A percentile compares a stretch with the other conserved stretches of the same genome.
These are phyloP conservation scores for Rhizopus stolonifer DNA, from an alignment of 371 early-diverging fungal genomes.

Conservation along the genomic window DNA sequence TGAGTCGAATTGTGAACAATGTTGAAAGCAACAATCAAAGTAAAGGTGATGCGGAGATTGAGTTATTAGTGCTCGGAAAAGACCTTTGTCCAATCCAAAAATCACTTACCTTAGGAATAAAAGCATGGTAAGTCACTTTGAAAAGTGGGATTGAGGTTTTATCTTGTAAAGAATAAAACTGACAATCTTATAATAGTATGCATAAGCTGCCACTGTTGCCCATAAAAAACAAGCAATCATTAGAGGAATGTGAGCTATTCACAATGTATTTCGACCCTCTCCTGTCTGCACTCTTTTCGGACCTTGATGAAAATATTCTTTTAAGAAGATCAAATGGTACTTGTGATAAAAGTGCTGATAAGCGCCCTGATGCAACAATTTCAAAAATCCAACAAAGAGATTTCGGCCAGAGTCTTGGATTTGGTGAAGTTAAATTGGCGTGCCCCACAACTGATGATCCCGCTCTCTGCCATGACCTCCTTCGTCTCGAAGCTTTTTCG, in stretches of 20 bases:
- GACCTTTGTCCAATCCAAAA: constrained; percentile 8
- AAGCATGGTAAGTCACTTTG: constrained; percentile 11
- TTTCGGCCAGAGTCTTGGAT: constrained; percentile 18
- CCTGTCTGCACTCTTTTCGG: constrained; percentile 2
- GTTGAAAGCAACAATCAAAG: constrained; percentile 10
- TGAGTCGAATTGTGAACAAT: constrained; percentile 15
- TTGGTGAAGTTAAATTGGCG: constrained; percentile 17
- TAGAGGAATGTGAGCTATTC: constrained; percentile 19
- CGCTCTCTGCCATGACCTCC: constrained; percentile 14
- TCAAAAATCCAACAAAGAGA: constrained; percentile 11
- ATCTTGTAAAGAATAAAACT: constrained; percentile 1
- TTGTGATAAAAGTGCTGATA: constrained; percentile 15
- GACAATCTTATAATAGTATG: constrained; percentile 8
- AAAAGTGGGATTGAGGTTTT: constrained; percentile 8
- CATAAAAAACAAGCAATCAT: constrained; percentile 14
- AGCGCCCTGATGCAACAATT: constrained; percentile 19
- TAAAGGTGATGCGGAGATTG: constrained; percentile 18
- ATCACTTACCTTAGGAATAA: constrained; percentile 10
- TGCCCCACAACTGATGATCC: constrained; percentile 16
- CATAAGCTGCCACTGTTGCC: constrained; percentile 17
- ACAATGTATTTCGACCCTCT: constrained; percentile 3
- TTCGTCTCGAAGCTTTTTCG: constrained; percentile 9
- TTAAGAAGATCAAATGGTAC: neutral
- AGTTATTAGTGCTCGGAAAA: constrained; percentile 14
- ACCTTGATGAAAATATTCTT: neutral